Conservation (phyloP, 805 yeast genomes). For the Cyberlindnera sargentensis region DNA sequence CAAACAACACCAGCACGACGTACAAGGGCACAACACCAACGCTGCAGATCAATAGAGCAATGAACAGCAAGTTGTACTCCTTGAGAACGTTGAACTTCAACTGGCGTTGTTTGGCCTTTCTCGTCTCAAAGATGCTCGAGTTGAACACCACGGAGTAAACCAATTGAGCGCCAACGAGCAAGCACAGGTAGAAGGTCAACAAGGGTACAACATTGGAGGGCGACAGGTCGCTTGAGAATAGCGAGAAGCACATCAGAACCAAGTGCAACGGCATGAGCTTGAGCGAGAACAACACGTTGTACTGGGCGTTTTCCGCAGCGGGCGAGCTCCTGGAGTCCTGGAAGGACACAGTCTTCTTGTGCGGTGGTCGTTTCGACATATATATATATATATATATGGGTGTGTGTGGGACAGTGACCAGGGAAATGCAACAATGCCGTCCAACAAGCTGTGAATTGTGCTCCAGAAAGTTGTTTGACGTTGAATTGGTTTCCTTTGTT, state of each 20-base stretch:
- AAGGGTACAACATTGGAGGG: not conserved
- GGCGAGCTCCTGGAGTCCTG: conserved; percentile 4
- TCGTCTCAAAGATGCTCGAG: conserved; percentile 1
- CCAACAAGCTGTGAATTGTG: too few relatives aligned
- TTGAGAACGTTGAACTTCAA: conserved; percentile 2
- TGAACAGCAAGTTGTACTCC: conserved; percentile 7
- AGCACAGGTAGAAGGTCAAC: not conserved
- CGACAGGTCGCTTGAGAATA: conserved; percentile 3
- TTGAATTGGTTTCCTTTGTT: too few relatives aligned
- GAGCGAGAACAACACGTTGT: conserved; percentile 4
- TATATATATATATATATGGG: not conserved
- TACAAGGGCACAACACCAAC: conserved; percentile 24
- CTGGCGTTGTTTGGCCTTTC: conserved; percentile 4
- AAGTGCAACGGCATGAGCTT: conserved; percentile 9
- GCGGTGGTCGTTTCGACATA: conserved; percentile 5
- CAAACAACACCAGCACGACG: conserved; percentile 51
- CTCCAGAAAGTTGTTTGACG: too few relatives aligned
- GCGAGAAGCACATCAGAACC: conserved; percentile 1
- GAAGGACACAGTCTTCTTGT: conserved; percentile 15
- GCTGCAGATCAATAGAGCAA: conserved; percentile 10
- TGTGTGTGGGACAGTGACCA: too few relatives aligned
- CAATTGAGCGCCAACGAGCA: conserved; percentile 2
- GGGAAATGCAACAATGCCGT: too few relatives aligned
- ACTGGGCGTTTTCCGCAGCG: conserved; percentile 1
- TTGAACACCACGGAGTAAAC: conserved; percentile 6